These are phyloP conservation scores for Stylonectria norvegica DNA, from an alignment of 2,329 filamentous ascomycete species.

Conservation along the genomic window DNA sequence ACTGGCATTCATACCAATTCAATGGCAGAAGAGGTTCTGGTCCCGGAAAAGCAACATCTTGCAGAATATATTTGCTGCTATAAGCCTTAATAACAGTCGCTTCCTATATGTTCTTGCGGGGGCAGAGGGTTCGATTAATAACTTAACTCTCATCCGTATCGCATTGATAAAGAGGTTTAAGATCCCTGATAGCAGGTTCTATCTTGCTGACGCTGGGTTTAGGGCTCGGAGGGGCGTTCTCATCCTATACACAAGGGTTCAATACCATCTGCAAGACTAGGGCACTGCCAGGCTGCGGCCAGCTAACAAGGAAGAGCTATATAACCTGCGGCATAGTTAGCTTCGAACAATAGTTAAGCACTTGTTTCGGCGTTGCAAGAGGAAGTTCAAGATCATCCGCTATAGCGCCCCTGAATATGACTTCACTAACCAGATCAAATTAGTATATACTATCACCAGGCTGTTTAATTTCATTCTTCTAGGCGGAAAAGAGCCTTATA, in stretches of 20 bases:
- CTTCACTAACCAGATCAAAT: conserved; percentile 4
- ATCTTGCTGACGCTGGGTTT: conserved; percentile 3
- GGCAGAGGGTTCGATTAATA: conserved; percentile 2
- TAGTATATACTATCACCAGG: conserved; percentile 7
- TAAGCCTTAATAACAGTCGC: conserved; percentile 4
- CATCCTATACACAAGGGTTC: conserved; percentile 1
- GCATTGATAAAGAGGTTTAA: conserved; percentile 1
- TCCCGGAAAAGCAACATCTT: conserved; percentile 2
- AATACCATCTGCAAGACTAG: conserved; percentile 3
- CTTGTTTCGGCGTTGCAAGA: conserved; percentile 2
- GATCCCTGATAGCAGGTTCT: not conserved
- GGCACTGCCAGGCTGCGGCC: not conserved
- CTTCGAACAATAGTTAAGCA: too few relatives aligned
- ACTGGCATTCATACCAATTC: not conserved
- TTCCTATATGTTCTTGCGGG: conserved; percentile 2
- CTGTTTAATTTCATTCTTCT: conserved; percentile 2
- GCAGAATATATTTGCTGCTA: conserved; percentile 3
- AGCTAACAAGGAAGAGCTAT: conserved; percentile 8
- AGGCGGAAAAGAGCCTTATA: not conserved
- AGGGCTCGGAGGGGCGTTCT: not conserved
- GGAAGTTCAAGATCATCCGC: conserved; percentile 4
- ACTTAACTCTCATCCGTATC: conserved; percentile 1
- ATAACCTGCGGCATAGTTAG: conserved; percentile 3
- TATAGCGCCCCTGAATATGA: conserved; percentile 1
- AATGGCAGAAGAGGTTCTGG: conserved; percentile 1